Evolutionary conservation across 2,329 filamentous ascomycete genomes (phyloP), one percentile per base, ranked within the genome.

Genomic region (Corniculantispora saksenae): DNA sequence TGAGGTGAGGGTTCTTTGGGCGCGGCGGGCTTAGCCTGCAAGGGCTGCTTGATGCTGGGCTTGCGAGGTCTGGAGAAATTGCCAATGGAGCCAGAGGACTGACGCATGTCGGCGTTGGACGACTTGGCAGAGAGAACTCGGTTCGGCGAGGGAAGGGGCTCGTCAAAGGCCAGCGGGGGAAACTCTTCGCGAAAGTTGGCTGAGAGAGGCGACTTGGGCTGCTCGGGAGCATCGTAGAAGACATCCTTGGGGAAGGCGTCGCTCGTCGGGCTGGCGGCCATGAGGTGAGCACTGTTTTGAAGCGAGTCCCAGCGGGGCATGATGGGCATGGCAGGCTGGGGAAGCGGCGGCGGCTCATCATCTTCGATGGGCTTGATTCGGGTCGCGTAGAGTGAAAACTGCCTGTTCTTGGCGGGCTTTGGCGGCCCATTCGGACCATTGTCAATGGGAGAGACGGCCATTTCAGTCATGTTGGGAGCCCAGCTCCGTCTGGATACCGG

Each of bases 61-160:
- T 85, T 85, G 65, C 85, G 79, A 50, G 85, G 85, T 47, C 85
- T 80, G n/a, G 85, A 88, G 72, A 88, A 88, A 74, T 88, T 88
- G 70, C 83, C 82, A 54, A 85, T 78, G 54, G 73, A 71, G 68
- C 77, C 75, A 61, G 71, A 73, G 56, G 79, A 76, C 58, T 75
- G 71, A 74, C 80, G 73, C 66, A 77, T 68, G 63, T 79, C 76
- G 53, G 71, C 64, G 45, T 73, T 69, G 50, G 76, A 77, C 54
- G 74, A 72, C 64, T 77, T 75, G 40, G 73, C 68, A 53, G 66
- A 72, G 61, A 77, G 63, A 12, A 71, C 67, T 53, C 72, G 72
- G 64, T 70, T 72, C 57, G 77, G 74, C 59, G 72, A 73, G 62
- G 55, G 32, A n/a, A 54, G 61, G 29, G 48, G 51, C 6, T 61